These are phyloP conservation scores for Umbilicaria muhlenbergii DNA, from an alignment of 495 filamentous ascomycete species.

Conservation along the genomic window DNA sequence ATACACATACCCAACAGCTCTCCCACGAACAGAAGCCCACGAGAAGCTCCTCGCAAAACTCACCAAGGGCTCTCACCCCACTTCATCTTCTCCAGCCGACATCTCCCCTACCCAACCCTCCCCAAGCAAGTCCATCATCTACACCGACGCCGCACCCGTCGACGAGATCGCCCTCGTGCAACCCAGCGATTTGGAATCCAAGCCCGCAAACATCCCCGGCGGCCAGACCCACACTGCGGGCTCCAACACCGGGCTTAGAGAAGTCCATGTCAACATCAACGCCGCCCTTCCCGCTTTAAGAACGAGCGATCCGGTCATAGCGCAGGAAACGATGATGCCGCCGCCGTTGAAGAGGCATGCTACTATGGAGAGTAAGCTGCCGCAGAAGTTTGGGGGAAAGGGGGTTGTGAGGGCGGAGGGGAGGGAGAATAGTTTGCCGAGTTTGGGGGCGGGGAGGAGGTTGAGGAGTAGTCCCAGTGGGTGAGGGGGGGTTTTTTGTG, in stretches of 20 bases:
- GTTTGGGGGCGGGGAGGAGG: conserved; percentile 10
- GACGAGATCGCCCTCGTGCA: too few species aligned
- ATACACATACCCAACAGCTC: conserved; percentile 58
- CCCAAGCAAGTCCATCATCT: conserved; percentile 19
- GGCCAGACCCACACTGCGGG: not conserved
- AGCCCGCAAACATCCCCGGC: too few species aligned
- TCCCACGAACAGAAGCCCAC: conserved; percentile 65
- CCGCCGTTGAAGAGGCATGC: conserved; percentile 14
- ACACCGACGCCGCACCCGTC: conserved; percentile 6
- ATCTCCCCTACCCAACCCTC: conserved; percentile 1
- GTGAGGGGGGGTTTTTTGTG: not conserved
- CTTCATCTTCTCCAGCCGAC: conserved; percentile 1
- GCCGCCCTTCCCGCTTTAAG: not conserved
- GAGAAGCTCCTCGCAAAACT: conserved; percentile 47
- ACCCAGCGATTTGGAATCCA: too few species aligned
- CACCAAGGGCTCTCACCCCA: conserved; percentile 12
- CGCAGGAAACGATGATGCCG: conserved; percentile 5
- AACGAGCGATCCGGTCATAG: not conserved
- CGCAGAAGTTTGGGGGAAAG: conserved; percentile 8
- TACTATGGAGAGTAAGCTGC: conserved; percentile 15
- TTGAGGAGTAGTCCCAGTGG: conserved; percentile 16
- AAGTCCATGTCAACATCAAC: conserved; percentile 10
- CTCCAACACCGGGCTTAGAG: conserved; percentile 6
- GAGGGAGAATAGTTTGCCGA: conserved; percentile 9
- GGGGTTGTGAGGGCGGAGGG: conserved; percentile 10